These are phyloP conservation scores for Cadophora sp. DNA, from an alignment of 2,329 filamentous ascomycete genomes.

Conservation along the genomic window DNA sequence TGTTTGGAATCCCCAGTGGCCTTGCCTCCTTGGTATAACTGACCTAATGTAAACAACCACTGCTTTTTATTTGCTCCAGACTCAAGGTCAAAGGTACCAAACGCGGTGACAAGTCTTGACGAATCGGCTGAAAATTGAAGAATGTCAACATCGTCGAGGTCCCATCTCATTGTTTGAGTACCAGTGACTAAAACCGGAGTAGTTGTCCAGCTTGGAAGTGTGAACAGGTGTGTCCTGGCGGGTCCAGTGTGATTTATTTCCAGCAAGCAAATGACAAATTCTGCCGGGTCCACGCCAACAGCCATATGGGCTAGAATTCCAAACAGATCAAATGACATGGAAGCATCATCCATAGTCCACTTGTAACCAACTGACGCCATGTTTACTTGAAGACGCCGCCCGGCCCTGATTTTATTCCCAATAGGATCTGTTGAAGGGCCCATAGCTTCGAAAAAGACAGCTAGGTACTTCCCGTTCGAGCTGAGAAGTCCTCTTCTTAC, in stretches of 20 bases:
- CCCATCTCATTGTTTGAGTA: background rate
- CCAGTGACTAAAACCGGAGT: background rate
- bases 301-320: background rate
- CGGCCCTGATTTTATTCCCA: background rate
- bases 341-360: background rate
- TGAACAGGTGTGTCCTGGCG: background rate
- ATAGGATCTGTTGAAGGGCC: slow-evolving; percentile 11
- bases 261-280: slow-evolving; percentile 7
- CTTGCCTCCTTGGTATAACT: background rate
- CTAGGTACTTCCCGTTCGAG: background rate
- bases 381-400: background rate
- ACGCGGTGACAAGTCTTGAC: background rate
- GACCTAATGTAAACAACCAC: background rate
- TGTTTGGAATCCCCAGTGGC: background rate
- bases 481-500: background rate
- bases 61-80: background rate
- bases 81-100: background rate
- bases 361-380: background rate
- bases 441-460: slow-evolving; percentile 3
- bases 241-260: background rate
- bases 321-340: background rate
- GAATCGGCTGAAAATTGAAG: background rate
- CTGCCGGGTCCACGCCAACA: background rate
- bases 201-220: background rate
- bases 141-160: background rate